Conservation (phyloP, 2,329 filamentous ascomycete species). For the Trichoderma citrinoviride region DNA sequence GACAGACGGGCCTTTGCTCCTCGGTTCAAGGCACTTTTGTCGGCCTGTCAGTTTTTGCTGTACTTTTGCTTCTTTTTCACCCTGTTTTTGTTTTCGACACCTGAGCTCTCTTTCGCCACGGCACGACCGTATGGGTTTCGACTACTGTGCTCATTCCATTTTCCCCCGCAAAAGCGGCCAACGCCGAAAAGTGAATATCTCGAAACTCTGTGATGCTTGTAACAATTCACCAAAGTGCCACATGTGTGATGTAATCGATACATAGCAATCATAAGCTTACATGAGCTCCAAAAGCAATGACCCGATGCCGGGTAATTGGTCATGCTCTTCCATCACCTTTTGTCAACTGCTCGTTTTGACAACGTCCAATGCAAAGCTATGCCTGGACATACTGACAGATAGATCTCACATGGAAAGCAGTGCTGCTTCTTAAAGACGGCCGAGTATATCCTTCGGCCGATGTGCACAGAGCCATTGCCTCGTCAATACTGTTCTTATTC, state of each 20-base stretch:
- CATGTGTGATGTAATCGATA: not conserved
- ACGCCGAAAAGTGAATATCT: not conserved
- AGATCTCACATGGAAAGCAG: not conserved
- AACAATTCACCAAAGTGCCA: not conserved
- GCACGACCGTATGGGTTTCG: too few species aligned
- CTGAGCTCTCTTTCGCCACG: not conserved
- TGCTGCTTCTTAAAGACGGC: not conserved
- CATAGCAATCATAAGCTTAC: not conserved
- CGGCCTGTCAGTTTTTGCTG: not conserved
- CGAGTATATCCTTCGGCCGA: not conserved
- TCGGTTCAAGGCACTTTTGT: conserved; percentile 6
- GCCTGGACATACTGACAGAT: not conserved
- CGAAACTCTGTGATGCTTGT: not conserved
- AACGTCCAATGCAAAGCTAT: too few species aligned
- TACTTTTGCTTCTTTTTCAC: not conserved
- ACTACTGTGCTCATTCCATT: not conserved
- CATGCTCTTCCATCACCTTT: too few species aligned
- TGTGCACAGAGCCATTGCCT: not conserved
- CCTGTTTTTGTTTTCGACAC: not conserved
- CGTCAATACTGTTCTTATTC: not conserved
- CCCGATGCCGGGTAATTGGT: too few species aligned
- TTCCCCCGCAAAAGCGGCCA: not conserved
- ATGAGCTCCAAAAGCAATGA: not conserved
- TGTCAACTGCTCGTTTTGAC: too few species aligned
- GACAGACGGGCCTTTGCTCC: not conserved